These are phyloP conservation scores for Zygoascus flipseniorum DNA, from an alignment of 805 yeast genomes.

Conservation along the genomic window DNA sequence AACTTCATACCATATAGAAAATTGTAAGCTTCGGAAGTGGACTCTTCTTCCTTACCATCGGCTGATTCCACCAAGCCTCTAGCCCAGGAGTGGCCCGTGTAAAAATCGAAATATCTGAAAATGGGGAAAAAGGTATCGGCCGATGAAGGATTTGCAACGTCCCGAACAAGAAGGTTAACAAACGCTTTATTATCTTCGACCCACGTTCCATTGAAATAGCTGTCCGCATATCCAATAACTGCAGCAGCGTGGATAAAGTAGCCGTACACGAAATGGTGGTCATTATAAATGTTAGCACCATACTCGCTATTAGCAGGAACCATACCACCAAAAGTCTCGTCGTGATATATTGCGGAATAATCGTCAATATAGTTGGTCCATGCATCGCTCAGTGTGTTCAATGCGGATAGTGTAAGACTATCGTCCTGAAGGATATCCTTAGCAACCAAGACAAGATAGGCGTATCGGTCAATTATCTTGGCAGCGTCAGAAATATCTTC, in stretches of 20 bases:
- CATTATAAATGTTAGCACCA: slow-evolving; percentile 70
- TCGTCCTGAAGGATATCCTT: slow-evolving; percentile 55
- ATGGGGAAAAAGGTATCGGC: slow-evolving; percentile 52
- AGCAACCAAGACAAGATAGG: slow-evolving; percentile 69
- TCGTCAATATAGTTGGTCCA: slow-evolving; percentile 56
- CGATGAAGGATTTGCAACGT: slow-evolving; percentile 53
- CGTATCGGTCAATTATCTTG: slow-evolving; percentile 80
- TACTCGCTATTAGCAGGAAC: slow-evolving; percentile 45
- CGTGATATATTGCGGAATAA: slow-evolving; percentile 64
- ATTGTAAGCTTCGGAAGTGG: slow-evolving; percentile 65
- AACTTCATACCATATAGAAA: slow-evolving; percentile 61
- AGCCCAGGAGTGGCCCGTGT: slow-evolving; percentile 75
- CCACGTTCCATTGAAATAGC: slow-evolving; percentile 44
- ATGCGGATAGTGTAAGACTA: slow-evolving; percentile 40
- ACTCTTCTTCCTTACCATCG: slow-evolving; percentile 68
- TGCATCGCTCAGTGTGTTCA: slow-evolving; percentile 57
- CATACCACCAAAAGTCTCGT: slow-evolving; percentile 26
- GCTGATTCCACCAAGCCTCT: slow-evolving; percentile 54
- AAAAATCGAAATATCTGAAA: slow-evolving; percentile 64
- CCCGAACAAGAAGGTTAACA: slow-evolving; percentile 55
- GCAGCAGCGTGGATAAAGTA: slow-evolving; percentile 79
- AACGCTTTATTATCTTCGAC: slow-evolving; percentile 39
- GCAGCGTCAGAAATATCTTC: slow-evolving; percentile 92
- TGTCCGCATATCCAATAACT: slow-evolving; percentile 55
- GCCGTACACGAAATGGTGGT: slow-evolving; percentile 82